Evolutionary conservation across 2,329 filamentous ascomycete genomes (phyloP), one percentile per base, ranked within the genome.

Genomic region (Clonostachys solani): DNA sequence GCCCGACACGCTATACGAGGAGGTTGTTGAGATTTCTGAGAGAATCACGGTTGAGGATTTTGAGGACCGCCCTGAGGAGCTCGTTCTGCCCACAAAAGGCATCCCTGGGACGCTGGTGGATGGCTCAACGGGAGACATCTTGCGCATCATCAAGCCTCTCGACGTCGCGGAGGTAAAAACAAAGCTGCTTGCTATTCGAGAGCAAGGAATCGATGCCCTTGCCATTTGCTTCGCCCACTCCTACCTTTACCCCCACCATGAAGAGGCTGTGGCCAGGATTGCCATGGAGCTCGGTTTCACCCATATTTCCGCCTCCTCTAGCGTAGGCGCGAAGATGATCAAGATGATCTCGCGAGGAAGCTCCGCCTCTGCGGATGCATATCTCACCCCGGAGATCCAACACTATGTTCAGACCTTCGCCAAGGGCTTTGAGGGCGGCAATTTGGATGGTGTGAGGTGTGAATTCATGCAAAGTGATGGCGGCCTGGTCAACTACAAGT

Each of bases 171-270:
- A 68, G 29, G 77, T 83, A 48, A 62, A 71, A 48, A 56, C 67
- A 16, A 76, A 85, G 54, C 62, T 87, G 16, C 71, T 82, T 52
- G 63, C 69, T 2, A 68, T 87, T 1, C 82, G 78, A 44, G 77
- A 82, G 12, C 77, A 86, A 46, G 85, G 83, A 1, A 82, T 92
- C 57, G 76, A 76, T 52, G 92, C 87, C 57, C 83, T 95, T 52
- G 89, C 90, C 10, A 87, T 95, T 4, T 92, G 88, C 52, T 69
- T 95, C 49, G 89, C 95, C 82, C 90, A 95, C 59, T 85, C 86
- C 3, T 95, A 95, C 60, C 92, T 89, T 0, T 95, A 88, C 58
- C 89, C 89, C 1, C 79, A 86, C 34, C 90, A 95, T 55, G 90
- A 95, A 62, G 81, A 82, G 2, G 57, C 87, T 17, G 75, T 95